Evolutionary conservation across 768 basidiomycete species (phyloP).

Genomic region (Termitomyces sp.): DNA sequence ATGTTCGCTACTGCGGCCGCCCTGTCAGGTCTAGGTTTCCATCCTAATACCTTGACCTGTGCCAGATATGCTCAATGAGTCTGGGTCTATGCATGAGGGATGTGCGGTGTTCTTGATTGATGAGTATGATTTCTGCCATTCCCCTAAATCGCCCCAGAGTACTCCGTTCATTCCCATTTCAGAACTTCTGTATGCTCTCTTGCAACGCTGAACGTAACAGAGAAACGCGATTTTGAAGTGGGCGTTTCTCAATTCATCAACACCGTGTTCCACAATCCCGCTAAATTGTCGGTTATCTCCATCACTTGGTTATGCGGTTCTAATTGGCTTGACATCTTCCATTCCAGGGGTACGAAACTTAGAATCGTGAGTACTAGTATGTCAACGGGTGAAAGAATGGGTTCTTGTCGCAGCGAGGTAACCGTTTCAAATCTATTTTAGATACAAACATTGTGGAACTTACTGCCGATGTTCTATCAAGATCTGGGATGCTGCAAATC

Average conservation of each 20-base stretch:
- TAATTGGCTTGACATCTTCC: background rate
- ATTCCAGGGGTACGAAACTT: slow-evolving; percentile 39
- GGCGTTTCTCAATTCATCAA: slow-evolving; percentile 47
- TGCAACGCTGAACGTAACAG: slow-evolving; percentile 28
- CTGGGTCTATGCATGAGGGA: slow-evolving; percentile 37
- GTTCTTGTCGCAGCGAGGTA: slow-evolving; percentile 41
- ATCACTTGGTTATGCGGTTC: background rate
- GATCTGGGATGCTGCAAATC: slow-evolving; percentile 40
- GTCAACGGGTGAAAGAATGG: slow-evolving; percentile 25
- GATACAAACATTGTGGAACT: background rate
- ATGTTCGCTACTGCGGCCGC: background rate
- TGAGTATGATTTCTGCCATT: slow-evolving; percentile 29
- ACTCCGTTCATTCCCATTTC: background rate
- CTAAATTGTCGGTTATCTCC: slow-evolving; percentile 27
- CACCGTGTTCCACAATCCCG: slow-evolving; percentile 41
- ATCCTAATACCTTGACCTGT: slow-evolving; percentile 5
- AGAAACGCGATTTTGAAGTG: slow-evolving; percentile 24
- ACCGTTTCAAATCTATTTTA: background rate
- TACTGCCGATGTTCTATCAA: slow-evolving; percentile 14
- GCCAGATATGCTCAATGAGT: slow-evolving; percentile 42
- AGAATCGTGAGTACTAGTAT: slow-evolving; percentile 38
- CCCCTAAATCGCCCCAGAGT: background rate
- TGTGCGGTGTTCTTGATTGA: slow-evolving; percentile 45
- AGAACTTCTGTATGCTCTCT: slow-evolving; percentile 44
- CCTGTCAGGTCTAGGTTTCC: background rate